Evolutionary conservation across 768 basidiomycete genomes (phyloP), one percentile per base, ranked within the genome.

Genomic region (Tulasnella sp.): DNA sequence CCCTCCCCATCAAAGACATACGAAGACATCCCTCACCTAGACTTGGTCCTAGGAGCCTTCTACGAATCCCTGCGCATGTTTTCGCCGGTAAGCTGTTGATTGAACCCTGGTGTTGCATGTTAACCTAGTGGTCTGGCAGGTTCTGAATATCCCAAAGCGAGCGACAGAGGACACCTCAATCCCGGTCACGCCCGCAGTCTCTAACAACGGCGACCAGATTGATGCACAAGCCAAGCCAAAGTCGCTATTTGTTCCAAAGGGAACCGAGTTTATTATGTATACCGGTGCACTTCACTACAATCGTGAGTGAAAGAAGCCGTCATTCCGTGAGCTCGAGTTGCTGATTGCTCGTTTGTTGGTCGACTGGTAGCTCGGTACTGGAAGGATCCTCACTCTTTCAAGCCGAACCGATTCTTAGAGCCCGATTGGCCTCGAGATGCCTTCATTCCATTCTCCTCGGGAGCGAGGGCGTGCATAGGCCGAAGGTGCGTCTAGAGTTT

Each of bases 391-490:
- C 32, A 75, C 37, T 51, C 32, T 3, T 79, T 79, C 46, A 69
- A 48, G 0, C 78, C 78, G 18, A 40, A 67, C 18, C 73, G 78
- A 23, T 79, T 79, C 35, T n/a, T 75, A 29, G 73, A 67, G n/a
- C 35, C 70, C 18, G 78, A 75, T 26, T 74, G 78, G 73, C 48
- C 73, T n/a, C 44, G 73, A 29, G 78, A 79, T 39, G 78, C 78
- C 5, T 79, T 79, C 74, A 13, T 79, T 15, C 55, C 78, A 0
- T 79, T 79, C 67, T 79, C 78, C n/a, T 5, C 61, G 15, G 61
- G 61, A 26, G 29, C 61, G 16, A 32, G 61, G 26, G 61, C 61
- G 11, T 67, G 61, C 32, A 67, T 67, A 26, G 61, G 61, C 4
- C 26, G n/a, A 69, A 37, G 78, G 78, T 40, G 9, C 57, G 37